Conservation (phyloP, 371 early-diverging fungal genomes). For the Funneliformis caledonium region DNA sequence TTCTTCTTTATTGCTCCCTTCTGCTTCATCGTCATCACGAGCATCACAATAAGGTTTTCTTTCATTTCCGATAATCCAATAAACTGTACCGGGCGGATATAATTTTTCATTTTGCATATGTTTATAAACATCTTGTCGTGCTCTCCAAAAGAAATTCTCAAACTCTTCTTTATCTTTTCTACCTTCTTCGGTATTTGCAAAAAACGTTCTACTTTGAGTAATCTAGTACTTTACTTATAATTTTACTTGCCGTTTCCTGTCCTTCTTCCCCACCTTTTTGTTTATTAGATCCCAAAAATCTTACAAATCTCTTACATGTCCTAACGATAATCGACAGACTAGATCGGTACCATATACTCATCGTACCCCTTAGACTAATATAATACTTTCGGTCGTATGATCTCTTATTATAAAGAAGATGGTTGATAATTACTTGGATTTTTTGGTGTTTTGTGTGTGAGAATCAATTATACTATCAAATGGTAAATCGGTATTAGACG, state of each 20-base stretch:
- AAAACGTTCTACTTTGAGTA: slow-evolving; percentile 27
- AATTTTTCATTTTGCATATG: slow-evolving; percentile 23
- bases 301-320: slow-evolving; percentile 33
- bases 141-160: slow-evolving; percentile 30
- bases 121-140: slow-evolving; percentile 1
- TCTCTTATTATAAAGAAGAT: slow-evolving; percentile 36
- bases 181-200: slow-evolving; percentile 2
- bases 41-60: slow-evolving; percentile 29
- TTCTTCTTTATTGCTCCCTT: neutral
- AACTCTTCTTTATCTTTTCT: slow-evolving; percentile 11
- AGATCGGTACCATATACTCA: slow-evolving; percentile 34
- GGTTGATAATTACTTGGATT: slow-evolving; percentile 27
- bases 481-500: slow-evolving; percentile 16
- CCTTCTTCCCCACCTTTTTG: neutral
- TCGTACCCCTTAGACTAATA: slow-evolving; percentile 37
- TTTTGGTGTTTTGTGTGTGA: neutral
- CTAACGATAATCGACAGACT: slow-evolving; percentile 9
- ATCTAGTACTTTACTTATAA: slow-evolving; percentile 34
- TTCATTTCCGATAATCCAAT: slow-evolving; percentile 34
- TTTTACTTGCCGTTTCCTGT: slow-evolving; percentile 12
- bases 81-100: slow-evolving; percentile 32
- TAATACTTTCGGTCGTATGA: slow-evolving; percentile 23
- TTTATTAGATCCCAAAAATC: slow-evolving; percentile 8
- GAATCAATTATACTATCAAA: slow-evolving; percentile 31
- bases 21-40: slow-evolving; percentile 10